A percentile compares a stretch with the other conserved stretches of the same genome.
Conservation (phyloP, 768 basidiomycete species). For the Mycena crocata region DNA sequence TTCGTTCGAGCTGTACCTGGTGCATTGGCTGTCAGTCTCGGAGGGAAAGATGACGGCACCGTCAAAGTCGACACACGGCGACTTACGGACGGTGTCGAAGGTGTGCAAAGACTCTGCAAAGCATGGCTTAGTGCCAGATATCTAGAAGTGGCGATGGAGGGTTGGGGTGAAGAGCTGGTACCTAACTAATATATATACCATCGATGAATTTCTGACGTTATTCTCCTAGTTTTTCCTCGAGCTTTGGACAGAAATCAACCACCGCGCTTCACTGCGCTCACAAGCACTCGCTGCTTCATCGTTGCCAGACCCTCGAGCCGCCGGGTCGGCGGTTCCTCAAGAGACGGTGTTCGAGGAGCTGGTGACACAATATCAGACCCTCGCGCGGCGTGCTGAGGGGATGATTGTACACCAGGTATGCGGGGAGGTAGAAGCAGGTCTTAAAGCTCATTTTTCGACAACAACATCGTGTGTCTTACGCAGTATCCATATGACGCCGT, state of each 20-base stretch:
- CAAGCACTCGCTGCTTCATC: conserved; percentile 60
- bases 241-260: conserved; percentile 84
- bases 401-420: conserved; percentile 88
- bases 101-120: conserved; percentile 86
- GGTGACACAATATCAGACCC: conserved; percentile 68
- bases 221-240: conserved; percentile 87
- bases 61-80: conserved; percentile 66
- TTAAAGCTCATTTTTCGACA: conserved; percentile 79
- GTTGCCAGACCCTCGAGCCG: conserved; percentile 58
- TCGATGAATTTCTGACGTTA: not conserved
- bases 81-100: conserved; percentile 86
- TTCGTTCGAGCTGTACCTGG: conserved; percentile 94
- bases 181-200: conserved; percentile 37
- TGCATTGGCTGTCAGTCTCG: conserved; percentile 75
- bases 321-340: conserved; percentile 52
- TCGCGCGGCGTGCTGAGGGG: conserved; percentile 82
- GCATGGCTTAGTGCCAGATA: conserved; percentile 86
- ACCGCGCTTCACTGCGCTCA: conserved; percentile 66
- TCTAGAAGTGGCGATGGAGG: conserved; percentile 73
- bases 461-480: conserved; percentile 52
- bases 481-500: not conserved
- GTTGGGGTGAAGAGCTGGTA: conserved; percentile 93
- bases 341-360: conserved; percentile 87
- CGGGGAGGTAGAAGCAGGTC: conserved; percentile 80
- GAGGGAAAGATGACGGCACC: conserved; percentile 53